Evolutionary conservation across 805 yeast species (phyloP), one percentile per base, ranked within the genome.

Genomic region (Pichia californica): DNA sequence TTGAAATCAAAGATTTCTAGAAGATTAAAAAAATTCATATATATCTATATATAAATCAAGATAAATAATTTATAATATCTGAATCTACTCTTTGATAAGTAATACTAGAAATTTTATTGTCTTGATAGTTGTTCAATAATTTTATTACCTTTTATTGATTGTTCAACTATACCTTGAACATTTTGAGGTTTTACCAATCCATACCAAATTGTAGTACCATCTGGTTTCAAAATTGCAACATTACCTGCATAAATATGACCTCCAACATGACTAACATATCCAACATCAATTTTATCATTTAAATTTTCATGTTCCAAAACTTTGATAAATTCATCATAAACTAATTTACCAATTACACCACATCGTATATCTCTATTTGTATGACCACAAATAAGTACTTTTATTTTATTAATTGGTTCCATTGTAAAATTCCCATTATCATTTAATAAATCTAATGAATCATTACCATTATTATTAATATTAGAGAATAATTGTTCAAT

Each of bases 231-330:
- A 40, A 74, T 72, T 2, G 85, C 64, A 13, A 87, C 77, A 54
- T 87, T 87, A 0, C 95, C 95, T 2, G 96, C 95, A 61, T 77
- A 87, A 2, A 73, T 85, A 58, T 87, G 96, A 0, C 96, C 96
- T 1, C 95, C 94, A 32, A 87, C 68, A 58, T 87, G 96, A 11
- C 89, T 80, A 0, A 83, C 67, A 7, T 74, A 54, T 0, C 87
- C 88, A 28, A 81, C 46, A 16, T 53, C 43, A 7, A 52, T 43
- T 8, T 43, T 31, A 48, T 43, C 45, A 16, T 63, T 45, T 34
- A 76, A 34, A 0, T 59, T 60, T 36, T 70, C 64, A 1, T 49
- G 34, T 11, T 52, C 45, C 14, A 80, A 50, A 1, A 73, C 77
- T 26, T 41, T 47, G 21, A 56, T 58, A 40, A 83, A 76, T 55